These are phyloP conservation scores for Incumbomyces lentus DNA, from an alignment of 2,329 filamentous ascomycete species.

Conservation along the genomic window DNA sequence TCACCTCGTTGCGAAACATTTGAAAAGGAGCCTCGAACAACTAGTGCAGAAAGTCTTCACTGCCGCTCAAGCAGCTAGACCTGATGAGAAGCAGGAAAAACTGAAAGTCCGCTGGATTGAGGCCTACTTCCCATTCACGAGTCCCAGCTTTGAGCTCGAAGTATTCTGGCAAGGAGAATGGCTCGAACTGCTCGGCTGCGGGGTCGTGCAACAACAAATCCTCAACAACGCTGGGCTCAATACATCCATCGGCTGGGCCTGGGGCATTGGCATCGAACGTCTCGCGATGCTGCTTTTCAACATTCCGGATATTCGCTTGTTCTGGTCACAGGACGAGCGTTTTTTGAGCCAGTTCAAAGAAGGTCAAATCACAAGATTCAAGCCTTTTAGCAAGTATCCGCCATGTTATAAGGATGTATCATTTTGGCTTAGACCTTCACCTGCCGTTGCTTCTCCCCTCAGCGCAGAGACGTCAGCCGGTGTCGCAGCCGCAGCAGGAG, in stretches of 20 bases:
- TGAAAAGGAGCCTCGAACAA: slow-evolving; percentile 80
- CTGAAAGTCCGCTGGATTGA: slow-evolving; percentile 88
- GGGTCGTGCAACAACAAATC: slow-evolving; percentile 74
- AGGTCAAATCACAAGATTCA: slow-evolving; percentile 53
- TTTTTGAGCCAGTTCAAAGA: slow-evolving; percentile 74
- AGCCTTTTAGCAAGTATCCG: slow-evolving; percentile 84
- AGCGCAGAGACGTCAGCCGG: slow-evolving; percentile 34
- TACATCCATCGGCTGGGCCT: slow-evolving; percentile 79
- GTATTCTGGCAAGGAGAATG: slow-evolving; percentile 90
- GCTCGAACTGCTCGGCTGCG: slow-evolving; percentile 92
- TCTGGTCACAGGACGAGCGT: slow-evolving; percentile 79
- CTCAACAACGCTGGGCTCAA: slow-evolving; percentile 67
- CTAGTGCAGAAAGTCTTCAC: slow-evolving; percentile 86
- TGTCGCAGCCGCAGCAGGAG: slow-evolving; percentile 23
- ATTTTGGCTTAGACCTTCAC: slow-evolving; percentile 63
- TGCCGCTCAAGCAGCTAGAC: slow-evolving; percentile 58
- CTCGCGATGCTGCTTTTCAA: slow-evolving; percentile 97
- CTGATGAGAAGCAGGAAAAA: slow-evolving; percentile 52
- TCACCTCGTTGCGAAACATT: slow-evolving; percentile 69
- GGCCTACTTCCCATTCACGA: slow-evolving; percentile 95
- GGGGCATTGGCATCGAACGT: slow-evolving; percentile 84
- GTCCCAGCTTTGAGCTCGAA: slow-evolving; percentile 90
- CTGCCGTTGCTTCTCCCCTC: slow-evolving; percentile 23
- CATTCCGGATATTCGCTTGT: slow-evolving; percentile 90
- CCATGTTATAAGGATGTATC: slow-evolving; percentile 84